Base-by-base conservation (phyloP, 2,329 filamentous ascomycete species). In the Lachnellula occidentalis region DNA sequence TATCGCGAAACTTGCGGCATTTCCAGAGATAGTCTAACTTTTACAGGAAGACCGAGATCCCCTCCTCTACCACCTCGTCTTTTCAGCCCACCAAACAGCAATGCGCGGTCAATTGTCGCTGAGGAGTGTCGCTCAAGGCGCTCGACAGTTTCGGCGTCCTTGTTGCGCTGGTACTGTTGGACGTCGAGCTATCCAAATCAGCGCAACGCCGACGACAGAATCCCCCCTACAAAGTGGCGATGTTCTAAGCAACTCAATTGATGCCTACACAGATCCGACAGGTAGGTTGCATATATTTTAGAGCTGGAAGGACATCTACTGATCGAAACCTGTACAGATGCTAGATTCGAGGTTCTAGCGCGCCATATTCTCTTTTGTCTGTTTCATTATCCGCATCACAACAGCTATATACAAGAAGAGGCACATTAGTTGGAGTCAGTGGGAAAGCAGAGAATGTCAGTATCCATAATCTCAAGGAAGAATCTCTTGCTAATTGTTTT, bases 311-410 rank as follows among this genome's bases (percentile, higher is more conserved):
- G 14, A 19, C 6, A 7, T 22, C 19, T 53, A 37, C 60, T 59
- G 34, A 60, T 42, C 17, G 2, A 11, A 8, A 17, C n/a, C 15
- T 19, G 31, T 24, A 45, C 45, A 96, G 94, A 97, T 80, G 94
- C 94, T 52, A 85, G 86, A 55, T 99, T 99, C 72, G 90, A 97
- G 72, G 90, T 97, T 47, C 77, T 99, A 61, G 94, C 58, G 83
- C 89, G 22, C 91, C 92, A 1, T 94, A 94, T 72, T 97, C 94
- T 53, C 83, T 99, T 60, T 85, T 99, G 64, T 96, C 92, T 21
- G 92, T 96, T 61, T 90, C 87, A 7, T 82, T 99, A 50, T 95
- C 94, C 36, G 89, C 94, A 42, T 97, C 92, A 34, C 92, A 97
- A 72, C 87, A 88, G 65, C 83, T 99, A 48, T 96, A 94, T 73